Evolutionary conservation across 2,329 filamentous ascomycete genomes (phyloP).

Genomic region (Cordyceps tenuipes): DNA sequence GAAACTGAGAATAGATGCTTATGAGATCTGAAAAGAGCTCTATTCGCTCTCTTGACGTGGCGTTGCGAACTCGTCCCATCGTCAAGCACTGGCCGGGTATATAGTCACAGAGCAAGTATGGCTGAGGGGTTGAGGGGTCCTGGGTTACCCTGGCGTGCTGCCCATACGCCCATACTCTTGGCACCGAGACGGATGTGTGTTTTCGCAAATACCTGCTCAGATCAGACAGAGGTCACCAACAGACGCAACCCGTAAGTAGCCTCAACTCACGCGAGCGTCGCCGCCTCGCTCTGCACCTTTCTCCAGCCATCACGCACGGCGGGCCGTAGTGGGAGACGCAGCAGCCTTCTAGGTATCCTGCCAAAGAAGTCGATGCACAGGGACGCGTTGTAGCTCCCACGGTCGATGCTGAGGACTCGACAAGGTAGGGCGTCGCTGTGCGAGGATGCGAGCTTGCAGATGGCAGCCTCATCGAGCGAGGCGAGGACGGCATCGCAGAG

Average conservation of each 20-base stretch:
- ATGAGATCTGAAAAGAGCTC: background rate
- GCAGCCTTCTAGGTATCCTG: background rate
- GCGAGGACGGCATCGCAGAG: background rate
- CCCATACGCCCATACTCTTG: background rate
- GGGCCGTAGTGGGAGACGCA: background rate
- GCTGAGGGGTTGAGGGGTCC: background rate
- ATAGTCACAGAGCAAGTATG: background rate
- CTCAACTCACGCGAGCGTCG: background rate
- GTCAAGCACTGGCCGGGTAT: background rate
- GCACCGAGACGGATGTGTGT: background rate
- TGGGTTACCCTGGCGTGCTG: background rate
- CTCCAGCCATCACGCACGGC: background rate
- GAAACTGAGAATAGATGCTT: background rate
- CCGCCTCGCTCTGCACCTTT: background rate
- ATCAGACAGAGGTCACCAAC: background rate
- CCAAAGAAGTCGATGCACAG: background rate
- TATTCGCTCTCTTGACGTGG: background rate
- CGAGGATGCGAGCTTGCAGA: background rate
- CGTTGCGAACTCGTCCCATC: background rate
- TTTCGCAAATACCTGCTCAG: background rate
- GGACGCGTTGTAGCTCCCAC: slow-evolving; percentile 2
- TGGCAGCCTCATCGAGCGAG: background rate
- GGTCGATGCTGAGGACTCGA: background rate
- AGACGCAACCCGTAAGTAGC: background rate
- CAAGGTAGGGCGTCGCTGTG: background rate